These are phyloP conservation scores for Rhodomyrtus psidioides DNA, from an alignment of 441 rosid species.

Conservation along the genomic window DNA sequence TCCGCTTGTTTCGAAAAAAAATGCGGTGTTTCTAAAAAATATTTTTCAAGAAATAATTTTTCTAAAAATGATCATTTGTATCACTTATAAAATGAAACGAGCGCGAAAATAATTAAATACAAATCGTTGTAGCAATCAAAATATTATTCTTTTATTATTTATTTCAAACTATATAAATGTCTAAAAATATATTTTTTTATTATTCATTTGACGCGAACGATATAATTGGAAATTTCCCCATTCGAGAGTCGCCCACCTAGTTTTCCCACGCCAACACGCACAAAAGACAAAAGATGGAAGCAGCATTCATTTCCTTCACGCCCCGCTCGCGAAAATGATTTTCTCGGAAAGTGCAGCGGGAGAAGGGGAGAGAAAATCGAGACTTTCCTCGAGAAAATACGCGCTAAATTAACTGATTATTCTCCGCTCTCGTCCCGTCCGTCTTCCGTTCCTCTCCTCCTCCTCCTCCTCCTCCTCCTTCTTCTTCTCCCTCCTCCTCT, in stretches of 20 bases:
- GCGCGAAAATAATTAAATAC: too few species aligned
- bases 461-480: background rate
- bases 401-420: background rate
- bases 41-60: too few species aligned
- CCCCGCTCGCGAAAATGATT: slow-evolving; percentile 1
- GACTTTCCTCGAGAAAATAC: background rate
- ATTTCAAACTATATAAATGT: too few species aligned
- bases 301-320: slow-evolving; percentile 5
- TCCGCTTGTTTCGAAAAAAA: too few species aligned
- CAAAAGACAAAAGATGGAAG: background rate
- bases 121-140: too few species aligned
- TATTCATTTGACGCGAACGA: too few species aligned
- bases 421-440: background rate
- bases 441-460: background rate
- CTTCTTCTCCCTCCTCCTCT: background rate
- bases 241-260: background rate
- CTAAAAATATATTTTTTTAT: too few species aligned
- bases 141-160: too few species aligned
- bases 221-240: background rate
- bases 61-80: too few species aligned
- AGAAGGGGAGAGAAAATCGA: background rate
- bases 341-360: background rate
- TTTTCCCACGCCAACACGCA: too few species aligned
- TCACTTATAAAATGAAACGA: too few species aligned
- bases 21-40: too few species aligned